Base-by-base conservation (phyloP, 192 early-diverging fungal species). In the Coemansia pectinata region DNA sequence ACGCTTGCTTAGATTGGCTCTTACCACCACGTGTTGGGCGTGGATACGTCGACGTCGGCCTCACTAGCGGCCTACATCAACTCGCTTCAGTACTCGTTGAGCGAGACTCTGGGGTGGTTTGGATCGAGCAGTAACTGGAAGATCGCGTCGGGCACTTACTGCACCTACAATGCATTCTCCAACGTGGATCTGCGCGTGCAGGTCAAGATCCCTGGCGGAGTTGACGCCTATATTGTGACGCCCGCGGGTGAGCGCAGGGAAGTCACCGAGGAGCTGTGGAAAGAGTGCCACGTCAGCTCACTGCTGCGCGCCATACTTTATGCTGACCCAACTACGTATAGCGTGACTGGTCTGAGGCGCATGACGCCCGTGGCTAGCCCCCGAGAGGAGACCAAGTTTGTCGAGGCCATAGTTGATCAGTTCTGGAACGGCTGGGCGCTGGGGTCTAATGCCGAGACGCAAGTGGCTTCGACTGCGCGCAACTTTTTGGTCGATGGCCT, bases 111-210 rank as follows among this genome's bases (percentile, higher is more conserved):
- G 25, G 77, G 77, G 15, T 84, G 82, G 82, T 84, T 84, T 66
- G 81, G 81, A 12, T 65, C 63, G 73, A 67, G 45, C 48, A 86
- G 73, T 50, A 68, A 64, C 66, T 77, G 80, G 88, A 91, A 90
- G 76, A 88, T 93, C 55, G 76, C 75, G 11, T 88, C 87, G 23
- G 91, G 90, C 23, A 92, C 90, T 1, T 93, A 92, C 83, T 95
- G 97, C 84, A 94, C 95, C 77, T 99, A 93, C 85, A 98, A 99
- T 81, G 95, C 95, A 4, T 99, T 99, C 70, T 96, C 96, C 6
- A 88, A 95, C 21, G 91, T 98, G 8, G 98, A 99, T 84, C 89
- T 99, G 44, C 89, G 98, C 40, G 98, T 99, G n/a, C 94, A 97
- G 80, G 95, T 99, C 34, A 91, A 93, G 65, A 98, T 98, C 73